Evolutionary conservation across 1,284 basidiomycete species (phyloP).

Genomic region (Trametes sp.): DNA sequence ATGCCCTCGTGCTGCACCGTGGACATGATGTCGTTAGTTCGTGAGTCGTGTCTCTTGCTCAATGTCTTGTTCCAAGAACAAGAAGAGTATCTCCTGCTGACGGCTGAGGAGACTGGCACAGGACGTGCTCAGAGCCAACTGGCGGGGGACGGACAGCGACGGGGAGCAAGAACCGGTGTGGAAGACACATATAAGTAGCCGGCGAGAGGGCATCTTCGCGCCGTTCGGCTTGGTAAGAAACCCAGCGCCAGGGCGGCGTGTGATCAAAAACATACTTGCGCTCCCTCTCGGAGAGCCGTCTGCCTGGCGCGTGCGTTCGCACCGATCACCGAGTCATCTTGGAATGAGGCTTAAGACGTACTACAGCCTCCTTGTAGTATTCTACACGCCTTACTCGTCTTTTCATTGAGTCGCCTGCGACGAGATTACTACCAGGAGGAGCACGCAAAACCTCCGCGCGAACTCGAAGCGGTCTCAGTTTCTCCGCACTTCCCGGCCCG

Average conservation of each 20-base stretch:
- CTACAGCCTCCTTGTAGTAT: too few species aligned
- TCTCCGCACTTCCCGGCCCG: neutral
- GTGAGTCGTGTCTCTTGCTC: neutral
- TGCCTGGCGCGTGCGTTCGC: too few species aligned
- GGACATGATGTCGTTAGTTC: conserved; percentile 13
- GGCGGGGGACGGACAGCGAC: neutral
- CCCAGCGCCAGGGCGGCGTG: neutral
- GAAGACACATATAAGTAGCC: neutral
- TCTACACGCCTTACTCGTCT: too few species aligned
- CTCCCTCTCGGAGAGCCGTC: neutral
- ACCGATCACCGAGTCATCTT: neutral
- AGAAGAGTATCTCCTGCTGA: neutral
- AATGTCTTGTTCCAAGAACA: neutral
- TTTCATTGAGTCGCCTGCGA: too few species aligned
- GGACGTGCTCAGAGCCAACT: neutral
- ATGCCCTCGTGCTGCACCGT: neutral
- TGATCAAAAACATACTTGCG: neutral
- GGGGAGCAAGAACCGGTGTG: neutral
- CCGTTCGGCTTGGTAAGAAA: conserved; percentile 11
- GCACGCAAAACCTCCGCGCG: neutral
- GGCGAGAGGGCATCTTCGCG: neutral
- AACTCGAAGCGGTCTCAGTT: neutral
- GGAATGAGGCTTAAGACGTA: neutral
- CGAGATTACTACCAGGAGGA: too few species aligned
- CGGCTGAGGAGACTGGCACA: neutral